phyloP scores from a whole-genome alignment of 202 grass and related monocot species.

The Digitaria exilis region DNA sequence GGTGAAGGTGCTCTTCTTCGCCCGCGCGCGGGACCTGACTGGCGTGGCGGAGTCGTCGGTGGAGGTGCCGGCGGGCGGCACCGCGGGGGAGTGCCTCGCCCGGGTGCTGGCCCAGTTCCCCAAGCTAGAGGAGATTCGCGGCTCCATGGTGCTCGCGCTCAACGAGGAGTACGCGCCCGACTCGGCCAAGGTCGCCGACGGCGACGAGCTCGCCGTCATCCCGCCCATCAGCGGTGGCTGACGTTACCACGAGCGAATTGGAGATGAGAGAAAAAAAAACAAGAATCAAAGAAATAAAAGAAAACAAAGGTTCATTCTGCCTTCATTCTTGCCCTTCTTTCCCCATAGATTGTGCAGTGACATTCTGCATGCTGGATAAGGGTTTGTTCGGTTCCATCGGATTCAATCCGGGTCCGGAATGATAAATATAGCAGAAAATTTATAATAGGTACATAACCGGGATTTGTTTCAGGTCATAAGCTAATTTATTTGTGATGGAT shows the following conservation, averaged over 20 bases:
- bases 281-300: neutral
- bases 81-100: slow-evolving; percentile 62
- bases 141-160: slow-evolving; percentile 80
- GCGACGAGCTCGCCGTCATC: slow-evolving; percentile 87
- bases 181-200: slow-evolving; percentile 51
- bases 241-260: neutral
- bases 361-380: no score
- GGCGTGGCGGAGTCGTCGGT: slow-evolving; percentile 51
- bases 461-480: no score
- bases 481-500: no score
- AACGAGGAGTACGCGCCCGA: slow-evolving; percentile 84
- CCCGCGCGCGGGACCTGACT: slow-evolving; percentile 75
- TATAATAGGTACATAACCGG: no score
- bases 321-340: slow-evolving; percentile 1
- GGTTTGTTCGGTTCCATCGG: no score
- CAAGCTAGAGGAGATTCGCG: slow-evolving; percentile 79
- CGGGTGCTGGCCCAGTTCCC: slow-evolving; percentile 59
- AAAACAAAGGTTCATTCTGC: neutral
- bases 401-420: no score
- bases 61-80: slow-evolving; percentile 63
- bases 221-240: slow-evolving; percentile 85
- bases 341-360: no score
- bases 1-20: slow-evolving; percentile 88
- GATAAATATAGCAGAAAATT: no score
- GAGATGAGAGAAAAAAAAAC: neutral